These are phyloP conservation scores for Aspergillus flavus DNA, from an alignment of 2,329 filamentous ascomycete genomes.

Conservation along the genomic window DNA sequence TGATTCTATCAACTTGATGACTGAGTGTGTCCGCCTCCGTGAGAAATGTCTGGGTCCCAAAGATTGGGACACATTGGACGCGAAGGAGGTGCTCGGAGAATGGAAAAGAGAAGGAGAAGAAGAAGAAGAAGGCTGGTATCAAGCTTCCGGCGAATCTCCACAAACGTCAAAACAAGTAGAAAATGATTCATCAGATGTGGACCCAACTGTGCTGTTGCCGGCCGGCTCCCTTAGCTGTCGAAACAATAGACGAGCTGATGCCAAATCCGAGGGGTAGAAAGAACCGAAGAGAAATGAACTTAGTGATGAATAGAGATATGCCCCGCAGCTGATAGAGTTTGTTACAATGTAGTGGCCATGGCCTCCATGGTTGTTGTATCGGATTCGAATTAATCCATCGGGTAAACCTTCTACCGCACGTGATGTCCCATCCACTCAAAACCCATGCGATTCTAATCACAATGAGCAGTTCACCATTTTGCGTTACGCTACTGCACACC, in stretches of 20 bases:
- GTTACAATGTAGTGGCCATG: too few species aligned
- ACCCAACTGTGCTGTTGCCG: background rate
- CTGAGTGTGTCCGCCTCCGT: background rate
- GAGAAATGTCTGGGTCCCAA: background rate
- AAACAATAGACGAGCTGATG: background rate
- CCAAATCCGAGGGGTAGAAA: too few species aligned
- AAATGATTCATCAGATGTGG: background rate
- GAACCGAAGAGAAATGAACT: too few species aligned
- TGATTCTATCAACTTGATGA: background rate
- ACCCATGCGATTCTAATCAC: background rate
- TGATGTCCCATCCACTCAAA: background rate
- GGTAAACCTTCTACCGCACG: constrained; percentile 4
- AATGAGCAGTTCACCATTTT: background rate
- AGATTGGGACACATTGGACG: background rate
- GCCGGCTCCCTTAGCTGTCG: background rate
- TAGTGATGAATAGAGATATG: too few species aligned
- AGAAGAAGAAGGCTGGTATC: too few species aligned
- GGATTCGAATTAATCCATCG: background rate
- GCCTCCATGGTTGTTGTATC: too few species aligned
- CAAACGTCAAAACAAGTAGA: background rate
- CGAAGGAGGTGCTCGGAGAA: background rate
- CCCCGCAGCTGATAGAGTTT: too few species aligned
- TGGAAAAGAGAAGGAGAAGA: background rate
- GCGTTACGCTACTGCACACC: background rate
- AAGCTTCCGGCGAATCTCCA: too few species aligned